A percentile compares a stretch with the other conserved stretches of the same genome.
phyloP scores from a whole-genome alignment of 768 basidiomycete species.

The Phylloporus sp. region DNA sequence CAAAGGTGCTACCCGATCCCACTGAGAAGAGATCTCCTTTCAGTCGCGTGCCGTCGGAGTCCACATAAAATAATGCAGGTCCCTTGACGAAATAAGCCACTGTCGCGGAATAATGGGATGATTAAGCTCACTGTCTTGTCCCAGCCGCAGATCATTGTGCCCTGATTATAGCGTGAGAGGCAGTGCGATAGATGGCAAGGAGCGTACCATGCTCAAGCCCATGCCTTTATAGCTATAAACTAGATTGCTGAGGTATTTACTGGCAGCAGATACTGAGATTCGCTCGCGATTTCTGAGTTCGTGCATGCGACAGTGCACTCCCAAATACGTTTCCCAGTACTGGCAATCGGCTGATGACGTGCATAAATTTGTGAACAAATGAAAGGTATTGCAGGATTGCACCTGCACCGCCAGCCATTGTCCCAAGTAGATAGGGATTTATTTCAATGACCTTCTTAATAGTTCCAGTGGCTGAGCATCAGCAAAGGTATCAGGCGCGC shows the following conservation, averaged over 20 bases:
- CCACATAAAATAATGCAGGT: slow-evolving; percentile 94
- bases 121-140: slow-evolving; percentile 79
- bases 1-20: slow-evolving; percentile 96
- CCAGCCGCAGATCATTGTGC: slow-evolving; percentile 99
- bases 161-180: slow-evolving; percentile 41
- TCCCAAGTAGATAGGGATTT: slow-evolving; percentile 97
- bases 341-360: slow-evolving; percentile 76
- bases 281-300: slow-evolving; percentile 95
- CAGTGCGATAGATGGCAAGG: neutral
- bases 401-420: slow-evolving; percentile 99
- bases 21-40: slow-evolving; percentile 99
- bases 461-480: slow-evolving; percentile 76
- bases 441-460: slow-evolving; percentile 99
- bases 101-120: neutral
- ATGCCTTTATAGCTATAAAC: slow-evolving; percentile 99
- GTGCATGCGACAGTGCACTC: slow-evolving; percentile 94
- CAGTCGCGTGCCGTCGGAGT: slow-evolving; percentile 92
- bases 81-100: slow-evolving; percentile 47
- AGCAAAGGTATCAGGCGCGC: neutral
- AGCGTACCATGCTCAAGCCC: slow-evolving; percentile 95
- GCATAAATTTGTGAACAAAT: slow-evolving; percentile 3
- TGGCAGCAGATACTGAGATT: slow-evolving; percentile 98
- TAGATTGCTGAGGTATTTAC: slow-evolving; percentile 95
- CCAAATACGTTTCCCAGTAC: slow-evolving; percentile 98
- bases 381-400: slow-evolving; percentile 23